A percentile compares a stretch with the other conserved stretches of the same genome.
Conservation (phyloP, 805 yeast genomes). For the Candida hungchunana region DNA sequence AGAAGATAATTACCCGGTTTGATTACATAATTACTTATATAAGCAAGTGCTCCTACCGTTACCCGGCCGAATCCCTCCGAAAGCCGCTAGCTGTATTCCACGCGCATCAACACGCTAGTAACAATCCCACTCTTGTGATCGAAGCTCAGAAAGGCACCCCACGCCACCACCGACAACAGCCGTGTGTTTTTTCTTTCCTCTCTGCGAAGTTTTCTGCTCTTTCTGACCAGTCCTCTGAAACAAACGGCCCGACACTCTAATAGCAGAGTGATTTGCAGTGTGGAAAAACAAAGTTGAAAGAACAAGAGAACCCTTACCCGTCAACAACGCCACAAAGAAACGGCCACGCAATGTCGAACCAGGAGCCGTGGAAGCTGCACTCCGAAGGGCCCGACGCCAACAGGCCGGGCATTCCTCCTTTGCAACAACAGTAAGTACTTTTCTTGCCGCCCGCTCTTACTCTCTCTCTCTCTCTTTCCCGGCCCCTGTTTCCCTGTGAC, state of each 20-base stretch:
- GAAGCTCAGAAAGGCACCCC: neutral
- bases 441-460: no score
- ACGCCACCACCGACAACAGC: neutral
- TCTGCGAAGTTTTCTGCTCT: neutral
- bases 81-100: neutral
- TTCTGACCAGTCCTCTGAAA: neutral
- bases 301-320: neutral
- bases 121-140: no score
- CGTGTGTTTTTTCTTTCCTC: neutral
- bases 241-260: no score
- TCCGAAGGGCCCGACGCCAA: conserved; percentile 21
- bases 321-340: conserved; percentile 1
- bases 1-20: neutral
- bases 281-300: neutral
- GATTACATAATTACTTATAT: no score
- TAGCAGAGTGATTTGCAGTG: no score
- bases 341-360: conserved; percentile 18
- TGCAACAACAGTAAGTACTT: conserved; percentile 27
- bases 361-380: conserved; percentile 26
- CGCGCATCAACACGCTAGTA: conserved; percentile 2
- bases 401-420: conserved; percentile 26
- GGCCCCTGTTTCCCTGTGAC: neutral
- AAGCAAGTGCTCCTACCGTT: neutral
- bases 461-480: neutral
- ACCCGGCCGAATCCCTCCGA: neutral